Base-by-base conservation (phyloP, 73 alveolate species). In the Paramecium tetraurelia region DNA sequence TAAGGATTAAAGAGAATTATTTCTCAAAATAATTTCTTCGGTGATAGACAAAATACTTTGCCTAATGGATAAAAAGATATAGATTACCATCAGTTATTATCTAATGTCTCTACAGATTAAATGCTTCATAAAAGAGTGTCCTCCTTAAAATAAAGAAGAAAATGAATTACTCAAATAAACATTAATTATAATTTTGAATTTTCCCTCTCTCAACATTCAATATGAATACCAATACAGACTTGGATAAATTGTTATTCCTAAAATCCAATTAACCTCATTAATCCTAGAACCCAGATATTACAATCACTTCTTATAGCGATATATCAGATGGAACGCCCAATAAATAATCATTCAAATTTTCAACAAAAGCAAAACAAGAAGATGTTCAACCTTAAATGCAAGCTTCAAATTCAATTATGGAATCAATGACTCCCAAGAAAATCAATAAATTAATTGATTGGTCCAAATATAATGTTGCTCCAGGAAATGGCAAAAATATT, bases 251-350 rank as follows among this genome's bases (percentile, higher is more conserved):
- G 31, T 21, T 80, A 10, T 80, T 80, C 77, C 21, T 44, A 80
- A 80, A 80, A 35, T n/a, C 90, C 16, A 21, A 35, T 41, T 0
- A 80, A 43, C 75, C 70, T 18, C 7, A 53, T n/a, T 18, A 20
- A 7, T 53, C 69, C 48, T 16, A 22, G 11, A 33, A 40, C n/a
- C 36, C 31, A 0, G 90, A 80, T 46, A 44, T 41, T 22, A 80
- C 90, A 5, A 80, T 80, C 14, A 80, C 76, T 80, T 80, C 90
- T 18, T 80, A 80, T 24, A 80, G 90, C 29, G 90, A 80, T 20
- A 14, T 80, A 9, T 80, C 90, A 3, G 90, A 80, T 80, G 57
- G 57, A 22, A 80, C 90, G 1, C 90, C 90, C 11, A 31, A 80
- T 31, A 80, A 80, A 46, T 11, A 80, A 40, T 31, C 24, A 46